Percentiles rank a stretch among this genome's conserved stretches.
These are phyloP conservation scores for Solanum lignicaule DNA, from an alignment of 257 asterid genomes.

Conservation along the genomic window DNA sequence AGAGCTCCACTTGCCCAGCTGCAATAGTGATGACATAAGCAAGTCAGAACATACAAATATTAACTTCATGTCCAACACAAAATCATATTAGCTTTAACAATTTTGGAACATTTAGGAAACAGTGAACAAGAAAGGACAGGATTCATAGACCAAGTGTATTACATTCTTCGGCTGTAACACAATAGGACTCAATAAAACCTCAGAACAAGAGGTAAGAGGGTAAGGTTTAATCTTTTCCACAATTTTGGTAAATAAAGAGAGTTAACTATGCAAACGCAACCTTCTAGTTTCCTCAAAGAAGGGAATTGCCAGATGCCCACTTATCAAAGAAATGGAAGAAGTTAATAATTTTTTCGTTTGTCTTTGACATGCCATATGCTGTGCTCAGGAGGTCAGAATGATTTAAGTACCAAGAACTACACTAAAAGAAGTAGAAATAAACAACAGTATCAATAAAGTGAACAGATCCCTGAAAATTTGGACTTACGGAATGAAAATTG, in stretches of 20 bases:
- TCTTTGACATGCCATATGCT: background rate
- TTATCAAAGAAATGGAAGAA: background rate
- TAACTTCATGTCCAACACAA: background rate
- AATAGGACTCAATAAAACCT: background rate
- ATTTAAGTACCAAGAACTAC: background rate
- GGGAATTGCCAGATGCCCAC: background rate
- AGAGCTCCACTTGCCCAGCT: slow-evolving; percentile 99
- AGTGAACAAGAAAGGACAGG: background rate
- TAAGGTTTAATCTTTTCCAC: background rate
- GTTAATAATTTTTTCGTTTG: background rate
- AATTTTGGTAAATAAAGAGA: background rate
- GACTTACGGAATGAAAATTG: background rate
- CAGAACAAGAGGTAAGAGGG: background rate
- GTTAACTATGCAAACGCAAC: background rate
- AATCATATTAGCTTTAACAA: background rate
- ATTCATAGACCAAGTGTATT: background rate
- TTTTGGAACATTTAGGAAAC: background rate
- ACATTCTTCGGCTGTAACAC: background rate
- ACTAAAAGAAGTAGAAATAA: background rate
- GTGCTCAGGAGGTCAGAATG: background rate
- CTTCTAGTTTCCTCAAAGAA: background rate
- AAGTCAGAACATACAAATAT: background rate
- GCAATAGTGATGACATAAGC: slow-evolving; percentile 2
- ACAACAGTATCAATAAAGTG: background rate
- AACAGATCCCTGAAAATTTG: background rate